phyloP scores from a whole-genome alignment of 73 alveolate genomes.

The Symbiodinium pilosum region DNA sequence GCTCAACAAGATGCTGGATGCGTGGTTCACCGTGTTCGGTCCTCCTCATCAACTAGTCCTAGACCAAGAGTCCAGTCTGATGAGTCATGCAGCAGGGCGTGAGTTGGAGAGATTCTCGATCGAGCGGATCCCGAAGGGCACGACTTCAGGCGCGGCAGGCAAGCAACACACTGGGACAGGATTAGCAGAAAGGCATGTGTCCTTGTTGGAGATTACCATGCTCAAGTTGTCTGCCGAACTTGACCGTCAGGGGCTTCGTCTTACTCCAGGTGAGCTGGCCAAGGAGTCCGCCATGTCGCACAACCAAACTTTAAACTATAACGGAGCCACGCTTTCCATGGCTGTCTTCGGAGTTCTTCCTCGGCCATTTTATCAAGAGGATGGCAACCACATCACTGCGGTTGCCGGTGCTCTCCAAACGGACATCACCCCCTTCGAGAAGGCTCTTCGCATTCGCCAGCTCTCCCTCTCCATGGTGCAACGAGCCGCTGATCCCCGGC shows the following conservation, averaged over 20 bases:
- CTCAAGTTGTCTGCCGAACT: not conserved
- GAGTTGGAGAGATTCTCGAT: constrained; percentile 32
- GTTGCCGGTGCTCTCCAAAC: not conserved
- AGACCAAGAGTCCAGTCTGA: constrained; percentile 25
- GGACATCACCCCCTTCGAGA: not conserved
- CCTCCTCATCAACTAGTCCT: not conserved
- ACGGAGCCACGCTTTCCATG: constrained; percentile 25
- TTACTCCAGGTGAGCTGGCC: not conserved
- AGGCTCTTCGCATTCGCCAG: constrained; percentile 15
- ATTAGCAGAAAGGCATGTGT: not conserved
- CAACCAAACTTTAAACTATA: constrained; percentile 7
- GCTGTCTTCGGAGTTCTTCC: not conserved
- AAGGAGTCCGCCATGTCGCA: constrained; percentile 19
- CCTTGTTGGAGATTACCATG: not conserved
- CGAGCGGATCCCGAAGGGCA: not conserved
- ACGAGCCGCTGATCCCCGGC: not conserved
- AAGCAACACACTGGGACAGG: constrained; percentile 51
- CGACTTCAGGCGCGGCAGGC: not conserved
- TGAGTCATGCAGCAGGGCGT: not conserved
- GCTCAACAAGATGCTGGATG: not conserved
- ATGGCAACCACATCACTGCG: not conserved
- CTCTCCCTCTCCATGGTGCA: not conserved
- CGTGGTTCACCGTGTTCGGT: not conserved
- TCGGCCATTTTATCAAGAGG: not conserved
- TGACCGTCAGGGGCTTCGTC: not conserved